These are phyloP conservation scores for Mastigamoeba balamuthi DNA, from an alignment of 78 protist genomes.

Conservation along the genomic window DNA sequence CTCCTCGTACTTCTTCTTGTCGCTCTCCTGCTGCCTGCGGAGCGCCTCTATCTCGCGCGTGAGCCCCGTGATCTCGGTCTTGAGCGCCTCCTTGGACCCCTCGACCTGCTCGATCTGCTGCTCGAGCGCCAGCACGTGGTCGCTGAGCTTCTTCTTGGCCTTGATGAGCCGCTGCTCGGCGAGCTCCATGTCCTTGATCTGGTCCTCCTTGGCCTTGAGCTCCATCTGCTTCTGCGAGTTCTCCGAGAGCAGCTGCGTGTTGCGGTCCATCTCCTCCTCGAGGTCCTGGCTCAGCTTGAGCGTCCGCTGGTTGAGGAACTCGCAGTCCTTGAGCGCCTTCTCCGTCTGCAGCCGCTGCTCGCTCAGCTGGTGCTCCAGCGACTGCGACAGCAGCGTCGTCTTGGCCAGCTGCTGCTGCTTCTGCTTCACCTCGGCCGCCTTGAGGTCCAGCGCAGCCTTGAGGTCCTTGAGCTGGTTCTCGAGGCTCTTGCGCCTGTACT, in stretches of 20 bases:
- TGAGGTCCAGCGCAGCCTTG: background rate
- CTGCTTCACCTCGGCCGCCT: constrained; percentile 6
- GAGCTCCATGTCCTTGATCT: background rate
- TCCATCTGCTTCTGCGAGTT: constrained; percentile 1
- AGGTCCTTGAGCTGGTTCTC: constrained; percentile 28
- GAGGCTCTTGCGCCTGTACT: constrained; percentile 13
- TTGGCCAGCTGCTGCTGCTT: background rate
- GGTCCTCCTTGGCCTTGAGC: constrained; percentile 24
- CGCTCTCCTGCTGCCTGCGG: constrained; percentile 8
- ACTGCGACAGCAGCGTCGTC: background rate
- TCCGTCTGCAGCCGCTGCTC: background rate
- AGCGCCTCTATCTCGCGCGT: constrained; percentile 15
- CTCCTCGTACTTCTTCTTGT: constrained; percentile 7
- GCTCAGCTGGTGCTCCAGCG: background rate
- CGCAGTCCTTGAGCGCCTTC: constrained; percentile 19
- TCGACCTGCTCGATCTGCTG: constrained; percentile 28
- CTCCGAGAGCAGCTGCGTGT: background rate
- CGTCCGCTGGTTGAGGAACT: constrained; percentile 1
- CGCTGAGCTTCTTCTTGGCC: background rate
- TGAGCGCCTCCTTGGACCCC: background rate
- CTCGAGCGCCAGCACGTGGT: constrained; percentile 16
- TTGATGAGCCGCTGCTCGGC: background rate
- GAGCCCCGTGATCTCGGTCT: background rate
- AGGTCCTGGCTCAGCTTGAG: constrained; percentile 31
- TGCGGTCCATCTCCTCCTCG: constrained; percentile 6